Evolutionary conservation across 2,329 filamentous ascomycete species (phyloP), one percentile per base, ranked within the genome.

Genomic region (Davidsoniella australis): DNA sequence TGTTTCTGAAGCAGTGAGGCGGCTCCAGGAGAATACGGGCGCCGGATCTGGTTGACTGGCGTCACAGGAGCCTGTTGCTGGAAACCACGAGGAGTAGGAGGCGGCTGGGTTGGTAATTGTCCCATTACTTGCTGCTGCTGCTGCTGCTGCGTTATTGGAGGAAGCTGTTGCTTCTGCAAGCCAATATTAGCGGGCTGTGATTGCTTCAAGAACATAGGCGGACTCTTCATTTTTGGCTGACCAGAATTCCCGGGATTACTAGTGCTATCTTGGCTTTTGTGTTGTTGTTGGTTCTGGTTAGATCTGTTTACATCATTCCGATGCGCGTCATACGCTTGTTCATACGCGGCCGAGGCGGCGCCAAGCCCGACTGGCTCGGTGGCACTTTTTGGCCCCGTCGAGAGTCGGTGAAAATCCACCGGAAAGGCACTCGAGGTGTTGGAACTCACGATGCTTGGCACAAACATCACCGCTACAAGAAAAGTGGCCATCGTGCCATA

Each of bases 291-390:
- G 26, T 5, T 29, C 26, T 29, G 26, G 26, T 33, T 3, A 23
- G 10, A 12, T 24, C 33, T 16, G 53, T 52, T 65, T 59, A 68
- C 65, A 76, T 73, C 69, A 75, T 75, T 52, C 74, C 73, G 47
- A 78, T 59, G 54, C 75, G 67, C 53, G 75, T 78, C 67, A 73
- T 76, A 55, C 75, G 69, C 66, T 77, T 78, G 64, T 77, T 74
- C 73, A 78, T 75, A 55, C 64, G 66, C 45, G 58, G 57, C 50
- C 58, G 53, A 56, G 62, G 52, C 54, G 63, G 55, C 57, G 50
- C 59, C 33, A 61, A 58, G 17, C 58, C 62, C 49, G 62, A 63
- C 41, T 52, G 50, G 4, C 63, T 65, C 17, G 67, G 65, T 50
- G 52, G 45, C 29, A 54, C 37, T 26, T 51, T 51, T 46, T 55